Percentiles rank a stretch among this genome's conserved stretches.
These are phyloP conservation scores for Paramecium pentaurelia DNA, from an alignment of 73 alveolate genomes.

Conservation along the genomic window DNA sequence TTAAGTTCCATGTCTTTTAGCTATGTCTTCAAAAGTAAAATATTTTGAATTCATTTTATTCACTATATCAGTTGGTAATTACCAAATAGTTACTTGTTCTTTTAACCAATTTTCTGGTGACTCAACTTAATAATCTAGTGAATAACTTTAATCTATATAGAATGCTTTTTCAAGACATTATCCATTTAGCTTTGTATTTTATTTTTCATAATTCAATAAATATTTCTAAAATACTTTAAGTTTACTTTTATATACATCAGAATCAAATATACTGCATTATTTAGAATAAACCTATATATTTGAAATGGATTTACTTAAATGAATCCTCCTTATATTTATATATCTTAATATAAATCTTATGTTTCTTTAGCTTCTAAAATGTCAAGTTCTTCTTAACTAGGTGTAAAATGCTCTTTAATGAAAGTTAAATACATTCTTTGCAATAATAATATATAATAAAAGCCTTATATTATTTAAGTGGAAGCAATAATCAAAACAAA, in stretches of 20 bases:
- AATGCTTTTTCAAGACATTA: background rate
- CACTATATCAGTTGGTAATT: background rate
- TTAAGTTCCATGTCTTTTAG: slow-evolving; percentile 2
- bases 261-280: background rate
- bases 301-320: background rate
- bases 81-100: background rate
- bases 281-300: background rate
- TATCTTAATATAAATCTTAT: background rate
- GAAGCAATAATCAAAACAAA: background rate
- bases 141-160: background rate
- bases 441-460: too few species aligned
- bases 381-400: background rate
- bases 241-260: background rate
- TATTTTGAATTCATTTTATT: background rate
- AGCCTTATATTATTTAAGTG: background rate
- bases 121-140: background rate
- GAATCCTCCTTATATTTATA: background rate
- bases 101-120: background rate
- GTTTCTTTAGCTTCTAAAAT: background rate
- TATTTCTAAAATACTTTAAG: background rate
- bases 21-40: background rate
- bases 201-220: background rate
- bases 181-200: background rate
- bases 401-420: background rate
- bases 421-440: background rate